Evolutionary conservation across 1,139 yeast genomes (phyloP), one percentile per base, ranked within the genome.

Genomic region (Blastobotrys persicus): DNA sequence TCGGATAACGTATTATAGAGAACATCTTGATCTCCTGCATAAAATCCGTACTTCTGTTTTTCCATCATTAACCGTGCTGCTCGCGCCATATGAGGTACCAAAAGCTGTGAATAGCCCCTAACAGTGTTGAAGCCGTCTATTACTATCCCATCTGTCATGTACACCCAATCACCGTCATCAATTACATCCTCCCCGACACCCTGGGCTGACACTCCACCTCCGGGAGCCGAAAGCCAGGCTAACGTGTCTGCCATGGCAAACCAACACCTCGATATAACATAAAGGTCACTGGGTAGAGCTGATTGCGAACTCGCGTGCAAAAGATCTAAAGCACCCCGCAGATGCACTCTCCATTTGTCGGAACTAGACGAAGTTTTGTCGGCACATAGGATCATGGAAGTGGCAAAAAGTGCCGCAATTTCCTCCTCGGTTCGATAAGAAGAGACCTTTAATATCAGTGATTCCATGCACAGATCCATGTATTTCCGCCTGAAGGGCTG

Each of bases 281-380:
- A 48, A 19, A 55, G 41, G 42, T 42, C 46, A 19, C 46, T 48
- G 2, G 47, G 37, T 2, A 48, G 46, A 13, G 52, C 35, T 5
- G 40, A 39, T 18, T 44, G 48, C 13, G 50, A 41, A 11, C 54
- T 43, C 5, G 51, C 50, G 20, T 39, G 39, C 23, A 54, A 40
- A 20, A 53, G 47, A 16, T 55, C 56, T 19, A 56, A 51, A 2
- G 67, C 66, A 4, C 66, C 66, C 13, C 52, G 51, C 43, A 63
- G 51, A 50, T 63, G 67, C 31, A 59, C 47, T 34, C 67, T 51
- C 67, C 67, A 63, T 28, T 61, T 57, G 42, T 58, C 52, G 23
- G 58, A 52, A 6, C 55, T 50, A 1, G 61, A 50, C 1, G 64
- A 63, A 2, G 63, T 51, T 34, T 65, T 49, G 45, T 63, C 66